Evolutionary conservation across 2,329 filamentous ascomycete species (phyloP).

Genomic region (Cytospora schulzeri): DNA sequence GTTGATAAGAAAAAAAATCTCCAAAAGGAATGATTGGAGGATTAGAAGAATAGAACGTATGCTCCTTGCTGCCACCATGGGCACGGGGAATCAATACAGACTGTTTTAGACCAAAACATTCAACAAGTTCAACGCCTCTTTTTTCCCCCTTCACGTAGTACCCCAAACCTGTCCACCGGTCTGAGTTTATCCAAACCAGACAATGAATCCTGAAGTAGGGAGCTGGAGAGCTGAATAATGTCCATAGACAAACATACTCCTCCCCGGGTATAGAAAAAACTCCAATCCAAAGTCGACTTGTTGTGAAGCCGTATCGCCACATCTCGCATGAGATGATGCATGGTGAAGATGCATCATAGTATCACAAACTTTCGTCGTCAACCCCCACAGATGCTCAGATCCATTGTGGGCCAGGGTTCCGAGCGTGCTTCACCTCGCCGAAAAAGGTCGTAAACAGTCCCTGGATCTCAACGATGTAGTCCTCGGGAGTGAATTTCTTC

Average conservation of each 20-base stretch:
- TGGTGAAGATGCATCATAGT: neutral
- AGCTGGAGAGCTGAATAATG: conserved; percentile 2
- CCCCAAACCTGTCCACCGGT: neutral
- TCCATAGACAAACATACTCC: neutral
- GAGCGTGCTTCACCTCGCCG: conserved; percentile 38
- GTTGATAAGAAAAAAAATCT: neutral
- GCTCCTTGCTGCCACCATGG: conserved; percentile 24
- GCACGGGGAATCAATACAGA: conserved; percentile 25
- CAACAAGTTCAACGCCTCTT: conserved; percentile 15
- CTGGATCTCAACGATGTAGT: conserved; percentile 82
- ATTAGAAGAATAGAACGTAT: conserved; percentile 21
- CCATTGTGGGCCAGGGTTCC: conserved; percentile 47
- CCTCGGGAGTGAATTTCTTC: conserved; percentile 72
- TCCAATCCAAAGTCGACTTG: conserved; percentile 3
- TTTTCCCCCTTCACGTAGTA: conserved; percentile 7
- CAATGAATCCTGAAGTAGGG: conserved; percentile 19
- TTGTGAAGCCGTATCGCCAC: neutral
- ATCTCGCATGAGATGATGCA: neutral
- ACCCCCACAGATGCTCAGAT: conserved; percentile 41
- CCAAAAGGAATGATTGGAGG: conserved; percentile 25
- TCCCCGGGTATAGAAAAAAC: neutral
- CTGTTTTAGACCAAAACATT: neutral
- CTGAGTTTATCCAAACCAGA: conserved; percentile 13
- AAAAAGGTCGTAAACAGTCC: conserved; percentile 67
- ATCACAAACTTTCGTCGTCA: neutral